These are phyloP conservation scores for Helminthosporium solani DNA, from an alignment of 2,329 filamentous ascomycete species.

Conservation along the genomic window DNA sequence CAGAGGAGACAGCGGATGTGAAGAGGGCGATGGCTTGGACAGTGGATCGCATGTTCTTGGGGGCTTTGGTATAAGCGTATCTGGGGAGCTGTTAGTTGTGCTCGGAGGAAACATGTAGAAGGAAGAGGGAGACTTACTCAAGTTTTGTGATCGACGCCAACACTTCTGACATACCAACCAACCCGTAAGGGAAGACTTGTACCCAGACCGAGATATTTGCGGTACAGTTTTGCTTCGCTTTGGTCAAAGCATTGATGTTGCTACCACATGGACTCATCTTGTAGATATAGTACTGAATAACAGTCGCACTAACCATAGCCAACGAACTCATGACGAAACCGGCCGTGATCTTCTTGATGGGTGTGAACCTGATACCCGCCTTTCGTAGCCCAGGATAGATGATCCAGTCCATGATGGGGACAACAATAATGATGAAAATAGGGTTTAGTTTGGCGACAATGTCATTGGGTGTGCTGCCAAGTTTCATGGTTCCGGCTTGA, in stretches of 20 bases:
- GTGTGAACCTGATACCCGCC: constrained; percentile 65
- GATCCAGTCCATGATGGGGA: constrained; percentile 59
- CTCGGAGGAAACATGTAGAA: constrained; percentile 55
- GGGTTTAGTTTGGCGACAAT: constrained; percentile 76
- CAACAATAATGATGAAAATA: constrained; percentile 70
- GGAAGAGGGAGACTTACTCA: constrained; percentile 64
- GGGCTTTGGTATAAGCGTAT: constrained; percentile 47
- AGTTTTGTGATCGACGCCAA: constrained; percentile 69
- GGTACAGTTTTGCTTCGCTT: constrained; percentile 46
- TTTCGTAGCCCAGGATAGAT: constrained; percentile 71
- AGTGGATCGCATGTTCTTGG: constrained; percentile 59
- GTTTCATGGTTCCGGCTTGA: constrained; percentile 63
- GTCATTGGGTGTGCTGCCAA: constrained; percentile 73
- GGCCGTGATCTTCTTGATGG: constrained; percentile 72
- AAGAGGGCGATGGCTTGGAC: constrained; percentile 40
- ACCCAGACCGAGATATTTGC: constrained; percentile 56
- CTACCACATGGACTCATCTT: constrained; percentile 29
- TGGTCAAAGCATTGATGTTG: constrained; percentile 29
- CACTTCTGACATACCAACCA: constrained; percentile 61
- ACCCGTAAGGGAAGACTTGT: constrained; percentile 54
- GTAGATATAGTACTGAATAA: constrained; percentile 58
- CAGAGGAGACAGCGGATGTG: constrained; percentile 35
- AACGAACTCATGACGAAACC: constrained; percentile 67
- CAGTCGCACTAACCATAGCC: constrained; percentile 60
- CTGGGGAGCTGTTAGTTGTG: constrained; percentile 1